Evolutionary conservation across 495 filamentous ascomycete genomes (phyloP).

Genomic region (Podospora appendiculata): DNA sequence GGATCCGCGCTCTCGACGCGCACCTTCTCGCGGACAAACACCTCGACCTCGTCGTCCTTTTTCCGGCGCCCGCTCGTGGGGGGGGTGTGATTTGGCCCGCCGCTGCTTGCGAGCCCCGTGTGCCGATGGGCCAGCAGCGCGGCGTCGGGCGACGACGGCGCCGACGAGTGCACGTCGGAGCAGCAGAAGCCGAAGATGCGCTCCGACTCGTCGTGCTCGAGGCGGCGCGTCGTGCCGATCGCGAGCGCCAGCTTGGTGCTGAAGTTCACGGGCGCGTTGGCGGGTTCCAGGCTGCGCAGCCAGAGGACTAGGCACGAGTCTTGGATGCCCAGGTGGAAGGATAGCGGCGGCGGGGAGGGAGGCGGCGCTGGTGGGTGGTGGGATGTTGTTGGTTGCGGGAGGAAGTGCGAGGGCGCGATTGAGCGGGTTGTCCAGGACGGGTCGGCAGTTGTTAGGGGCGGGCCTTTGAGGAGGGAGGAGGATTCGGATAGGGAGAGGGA

Average conservation of each 20-base stretch:
- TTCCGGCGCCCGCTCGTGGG: not conserved
- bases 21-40: slow-evolving; percentile 83
- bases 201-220: slow-evolving; percentile 76
- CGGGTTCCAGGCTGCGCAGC: slow-evolving; percentile 68
- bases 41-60: slow-evolving; percentile 39
- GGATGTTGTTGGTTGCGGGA: slow-evolving; percentile 22
- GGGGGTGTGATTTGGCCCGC: too few species aligned
- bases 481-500: slow-evolving; percentile 70
- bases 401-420: slow-evolving; percentile 30
- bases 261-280: slow-evolving; percentile 39
- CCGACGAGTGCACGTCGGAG: not conserved
- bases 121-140: not conserved
- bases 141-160: not conserved
- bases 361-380: slow-evolving; percentile 12
- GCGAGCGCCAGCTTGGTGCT: slow-evolving; percentile 45
- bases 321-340: slow-evolving; percentile 68
- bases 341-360: slow-evolving; percentile 36
- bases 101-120: not conserved
- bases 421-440: slow-evolving; percentile 32
- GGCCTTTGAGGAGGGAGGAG: slow-evolving; percentile 46
- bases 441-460: slow-evolving; percentile 31
- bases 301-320: slow-evolving; percentile 72
- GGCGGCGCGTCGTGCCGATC: slow-evolving; percentile 51
- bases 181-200: slow-evolving; percentile 50
- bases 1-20: slow-evolving; percentile 89